A percentile compares a stretch with the other conserved stretches of the same genome.
These are phyloP conservation scores for Candida succiphila DNA, from an alignment of 805 yeast species.

Conservation along the genomic window DNA sequence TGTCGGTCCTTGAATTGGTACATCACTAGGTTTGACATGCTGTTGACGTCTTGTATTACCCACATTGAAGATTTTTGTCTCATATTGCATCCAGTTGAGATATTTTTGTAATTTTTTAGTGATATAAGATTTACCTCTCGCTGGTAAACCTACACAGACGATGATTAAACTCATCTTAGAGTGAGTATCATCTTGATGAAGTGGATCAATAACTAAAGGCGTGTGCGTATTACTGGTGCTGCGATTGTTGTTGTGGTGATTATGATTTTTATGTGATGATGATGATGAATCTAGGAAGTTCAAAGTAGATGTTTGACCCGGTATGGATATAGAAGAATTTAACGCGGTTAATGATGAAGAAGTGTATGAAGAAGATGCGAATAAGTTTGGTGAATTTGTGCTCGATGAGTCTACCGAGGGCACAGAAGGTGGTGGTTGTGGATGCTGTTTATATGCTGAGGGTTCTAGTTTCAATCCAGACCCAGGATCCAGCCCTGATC, in stretches of 20 bases:
- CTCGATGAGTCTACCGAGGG: slow-evolving; percentile 13
- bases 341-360: slow-evolving; percentile 11
- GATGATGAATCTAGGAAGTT: slow-evolving; percentile 1
- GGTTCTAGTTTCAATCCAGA: too few relatives aligned
- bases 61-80: slow-evolving; percentile 61
- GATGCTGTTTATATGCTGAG: too few relatives aligned
- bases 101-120: slow-evolving; percentile 54
- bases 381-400: slow-evolving; percentile 11
- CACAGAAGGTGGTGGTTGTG: not conserved
- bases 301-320: slow-evolving; percentile 15
- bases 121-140: slow-evolving; percentile 67
- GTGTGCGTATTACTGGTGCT: not conserved
- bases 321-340: slow-evolving; percentile 17
- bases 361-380: too few relatives aligned
- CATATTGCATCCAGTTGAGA: slow-evolving; percentile 50
- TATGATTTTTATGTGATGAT: not conserved
- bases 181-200: slow-evolving; percentile 4
- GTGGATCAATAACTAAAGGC: slow-evolving; percentile 3
- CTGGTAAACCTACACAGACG: slow-evolving; percentile 70
- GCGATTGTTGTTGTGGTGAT: not conserved
- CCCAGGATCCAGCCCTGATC: too few relatives aligned
- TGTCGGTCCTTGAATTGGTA: slow-evolving; percentile 25
- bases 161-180: slow-evolving; percentile 42
- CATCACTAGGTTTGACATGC: slow-evolving; percentile 29
- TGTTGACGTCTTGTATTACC: slow-evolving; percentile 61